These are phyloP conservation scores for Calocybe gangraenosa DNA, from an alignment of 768 basidiomycete genomes.

Conservation along the genomic window DNA sequence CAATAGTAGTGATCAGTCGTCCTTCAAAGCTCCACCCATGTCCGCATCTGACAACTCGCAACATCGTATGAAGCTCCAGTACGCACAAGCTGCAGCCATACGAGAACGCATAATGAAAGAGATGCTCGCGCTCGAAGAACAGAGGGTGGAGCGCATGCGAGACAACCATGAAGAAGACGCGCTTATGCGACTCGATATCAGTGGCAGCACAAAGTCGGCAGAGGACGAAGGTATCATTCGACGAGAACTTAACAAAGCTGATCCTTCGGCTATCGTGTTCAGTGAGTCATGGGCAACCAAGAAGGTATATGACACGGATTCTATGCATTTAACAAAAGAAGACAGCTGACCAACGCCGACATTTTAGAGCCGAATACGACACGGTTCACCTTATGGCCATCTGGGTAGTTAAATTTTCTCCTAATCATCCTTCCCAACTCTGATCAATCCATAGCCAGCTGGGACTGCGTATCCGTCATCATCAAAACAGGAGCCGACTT, in stretches of 20 bases:
- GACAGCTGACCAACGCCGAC: neutral
- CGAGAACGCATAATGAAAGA: conserved; percentile 97
- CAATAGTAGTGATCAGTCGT: conserved; percentile 16
- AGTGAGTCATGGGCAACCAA: conserved; percentile 94
- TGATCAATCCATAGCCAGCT: conserved; percentile 45
- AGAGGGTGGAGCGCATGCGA: conserved; percentile 91
- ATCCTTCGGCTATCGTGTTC: conserved; percentile 94
- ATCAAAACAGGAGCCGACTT: conserved; percentile 98
- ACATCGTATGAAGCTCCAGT: conserved; percentile 69
- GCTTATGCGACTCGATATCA: conserved; percentile 54
- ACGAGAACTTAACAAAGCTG: conserved; percentile 88
- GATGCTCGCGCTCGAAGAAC: conserved; percentile 95
- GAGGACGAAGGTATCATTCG: conserved; percentile 95
- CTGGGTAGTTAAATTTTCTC: conserved; percentile 48
- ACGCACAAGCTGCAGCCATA: conserved; percentile 84
- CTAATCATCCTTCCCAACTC: neutral
- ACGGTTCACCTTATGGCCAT: conserved; percentile 94
- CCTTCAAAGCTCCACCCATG: conserved; percentile 10
- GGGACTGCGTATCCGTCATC: conserved; percentile 94
- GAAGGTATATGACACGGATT: conserved; percentile 55
- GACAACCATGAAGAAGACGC: conserved; percentile 64
- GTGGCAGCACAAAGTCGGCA: conserved; percentile 55
- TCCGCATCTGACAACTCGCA: conserved; percentile 26
- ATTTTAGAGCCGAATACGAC: conserved; percentile 78
- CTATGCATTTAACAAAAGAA: neutral